These are phyloP conservation scores for Talaromyces sp. DNA, from an alignment of 2,329 filamentous ascomycete genomes.

Conservation along the genomic window DNA sequence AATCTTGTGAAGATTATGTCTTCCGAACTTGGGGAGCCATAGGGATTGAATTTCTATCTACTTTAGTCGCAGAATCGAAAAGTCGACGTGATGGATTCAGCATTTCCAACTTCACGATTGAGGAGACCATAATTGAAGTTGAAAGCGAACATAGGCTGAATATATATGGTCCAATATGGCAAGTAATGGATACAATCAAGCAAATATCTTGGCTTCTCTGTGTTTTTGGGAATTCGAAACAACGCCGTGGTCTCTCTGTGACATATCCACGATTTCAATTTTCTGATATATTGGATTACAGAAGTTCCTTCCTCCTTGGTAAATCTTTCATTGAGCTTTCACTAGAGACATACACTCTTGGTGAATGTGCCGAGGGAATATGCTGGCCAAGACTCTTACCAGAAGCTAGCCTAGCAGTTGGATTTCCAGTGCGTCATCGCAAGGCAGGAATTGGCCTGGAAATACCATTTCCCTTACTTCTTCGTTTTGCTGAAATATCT, in stretches of 20 bases:
- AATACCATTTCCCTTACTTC: constrained; percentile 1
- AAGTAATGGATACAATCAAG: not conserved
- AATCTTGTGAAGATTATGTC: not conserved
- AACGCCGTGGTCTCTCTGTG: not conserved
- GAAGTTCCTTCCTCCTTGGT: too few species aligned
- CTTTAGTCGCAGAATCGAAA: not conserved
- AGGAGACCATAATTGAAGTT: not conserved
- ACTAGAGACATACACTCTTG: not conserved
- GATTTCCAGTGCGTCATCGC: not conserved
- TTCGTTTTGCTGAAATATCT: constrained; percentile 3
- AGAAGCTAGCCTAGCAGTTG: not conserved
- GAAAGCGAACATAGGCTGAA: not conserved
- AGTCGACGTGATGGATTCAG: too few species aligned
- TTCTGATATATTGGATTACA: too few species aligned
- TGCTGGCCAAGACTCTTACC: not conserved
- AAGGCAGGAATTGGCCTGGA: not conserved
- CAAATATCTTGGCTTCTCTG: constrained; percentile 1
- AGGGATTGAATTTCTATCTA: not conserved
- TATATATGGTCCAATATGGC: not conserved
- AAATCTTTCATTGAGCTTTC: too few species aligned
- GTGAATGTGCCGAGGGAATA: not conserved
- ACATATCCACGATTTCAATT: not conserved
- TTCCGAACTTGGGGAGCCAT: not conserved
- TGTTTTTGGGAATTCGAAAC: not conserved
- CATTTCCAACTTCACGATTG: not conserved